A percentile compares a stretch with the other conserved stretches of the same genome.
These are phyloP conservation scores for Withania somnifera DNA, from an alignment of 305 asterid species.

Conservation along the genomic window DNA sequence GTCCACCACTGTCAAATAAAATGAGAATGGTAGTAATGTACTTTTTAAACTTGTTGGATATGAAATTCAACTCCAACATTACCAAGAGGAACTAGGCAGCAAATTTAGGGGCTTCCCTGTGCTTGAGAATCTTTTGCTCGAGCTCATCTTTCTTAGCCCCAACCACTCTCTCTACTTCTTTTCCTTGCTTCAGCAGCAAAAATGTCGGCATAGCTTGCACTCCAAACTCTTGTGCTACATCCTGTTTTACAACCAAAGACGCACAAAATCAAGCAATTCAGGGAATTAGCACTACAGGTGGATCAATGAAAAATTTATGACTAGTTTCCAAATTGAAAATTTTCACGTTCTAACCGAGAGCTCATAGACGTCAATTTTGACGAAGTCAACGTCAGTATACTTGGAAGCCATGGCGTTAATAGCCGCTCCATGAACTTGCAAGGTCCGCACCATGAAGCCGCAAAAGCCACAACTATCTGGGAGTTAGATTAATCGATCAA, in stretches of 20 bases:
- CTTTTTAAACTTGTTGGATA: background rate
- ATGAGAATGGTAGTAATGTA: background rate
- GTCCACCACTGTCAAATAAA: background rate
- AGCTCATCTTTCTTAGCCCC: slow-evolving; percentile 81
- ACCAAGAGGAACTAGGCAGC: slow-evolving; percentile 79
- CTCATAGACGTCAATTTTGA: slow-evolving; percentile 80
- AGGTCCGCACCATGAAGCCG: slow-evolving; percentile 96
- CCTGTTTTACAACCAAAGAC: slow-evolving; percentile 21
- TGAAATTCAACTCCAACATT: background rate
- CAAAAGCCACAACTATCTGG: slow-evolving; percentile 78
- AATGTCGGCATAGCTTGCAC: slow-evolving; percentile 94
- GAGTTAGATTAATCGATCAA: background rate
- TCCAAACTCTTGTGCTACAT: slow-evolving; percentile 46
- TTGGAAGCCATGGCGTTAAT: slow-evolving; percentile 39
- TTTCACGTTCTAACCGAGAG: slow-evolving; percentile 46
- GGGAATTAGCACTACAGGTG: too few species aligned
- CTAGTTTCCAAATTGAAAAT: background rate
- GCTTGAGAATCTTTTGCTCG: slow-evolving; percentile 50
- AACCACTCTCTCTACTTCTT: slow-evolving; percentile 60
- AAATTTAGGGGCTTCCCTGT: slow-evolving; percentile 78
- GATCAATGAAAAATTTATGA: too few species aligned
- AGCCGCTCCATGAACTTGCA: slow-evolving; percentile 72
- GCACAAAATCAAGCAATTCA: background rate
- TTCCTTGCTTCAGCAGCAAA: slow-evolving; percentile 77
- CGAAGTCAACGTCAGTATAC: slow-evolving; percentile 62